Evolutionary conservation across 805 yeast species (phyloP).

Genomic region (Hanseniaspora lindneri): DNA sequence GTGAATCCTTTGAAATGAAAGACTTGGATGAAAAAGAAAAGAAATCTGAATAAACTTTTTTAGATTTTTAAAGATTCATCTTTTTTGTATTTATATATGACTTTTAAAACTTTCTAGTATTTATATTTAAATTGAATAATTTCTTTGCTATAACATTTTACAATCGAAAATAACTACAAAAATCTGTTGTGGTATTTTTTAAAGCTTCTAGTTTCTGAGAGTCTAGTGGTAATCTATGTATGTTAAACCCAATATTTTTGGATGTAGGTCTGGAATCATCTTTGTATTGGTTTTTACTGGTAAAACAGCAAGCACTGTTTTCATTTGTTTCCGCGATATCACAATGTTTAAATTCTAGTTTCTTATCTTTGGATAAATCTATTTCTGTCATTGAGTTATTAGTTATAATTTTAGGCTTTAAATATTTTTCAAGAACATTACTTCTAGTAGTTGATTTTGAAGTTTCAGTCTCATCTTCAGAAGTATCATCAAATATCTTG

Average conservation of each 20-base stretch:
- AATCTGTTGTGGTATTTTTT: no score
- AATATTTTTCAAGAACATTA: neutral
- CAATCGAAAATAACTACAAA: no score
- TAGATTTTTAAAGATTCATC: no score
- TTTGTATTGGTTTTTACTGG: no score
- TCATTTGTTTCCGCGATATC: no score
- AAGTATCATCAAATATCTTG: neutral
- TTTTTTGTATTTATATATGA: no score
- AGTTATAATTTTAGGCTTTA: neutral
- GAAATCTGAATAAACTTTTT: neutral
- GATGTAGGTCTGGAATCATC: no score
- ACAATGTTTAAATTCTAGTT: no score
- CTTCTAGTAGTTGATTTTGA: neutral
- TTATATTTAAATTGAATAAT: no score
- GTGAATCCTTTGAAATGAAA: constrained; percentile 28
- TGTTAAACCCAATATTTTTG: neutral
- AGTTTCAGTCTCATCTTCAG: neutral
- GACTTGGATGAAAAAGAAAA: constrained; percentile 22
- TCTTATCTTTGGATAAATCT: neutral
- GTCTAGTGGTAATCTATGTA: neutral
- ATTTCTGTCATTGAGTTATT: neutral
- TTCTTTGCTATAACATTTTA: no score
- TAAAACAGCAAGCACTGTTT: no score
- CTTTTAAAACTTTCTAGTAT: no score
- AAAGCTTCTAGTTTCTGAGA: neutral